Percentiles rank a stretch among this genome's conserved stretches.
phyloP scores from a whole-genome alignment of 768 basidiomycete genomes.

The Kwoniella dendrophila region DNA sequence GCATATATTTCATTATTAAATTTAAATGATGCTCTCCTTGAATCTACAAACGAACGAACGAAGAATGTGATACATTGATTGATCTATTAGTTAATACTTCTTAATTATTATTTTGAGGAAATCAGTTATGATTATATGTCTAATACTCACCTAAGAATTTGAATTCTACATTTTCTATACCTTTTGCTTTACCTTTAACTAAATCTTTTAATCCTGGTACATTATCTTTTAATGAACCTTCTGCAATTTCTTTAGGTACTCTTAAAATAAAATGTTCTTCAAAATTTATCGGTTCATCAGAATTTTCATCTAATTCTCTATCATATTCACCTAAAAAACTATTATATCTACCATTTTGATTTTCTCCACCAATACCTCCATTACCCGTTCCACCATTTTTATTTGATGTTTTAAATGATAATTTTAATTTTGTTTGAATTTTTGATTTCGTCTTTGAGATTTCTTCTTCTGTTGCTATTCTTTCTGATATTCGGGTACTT shows the following conservation, averaged over 20 bases:
- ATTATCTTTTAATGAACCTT: constrained; percentile 36
- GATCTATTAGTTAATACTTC: background rate
- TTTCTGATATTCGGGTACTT: constrained; percentile 27
- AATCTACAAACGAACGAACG: constrained; percentile 62
- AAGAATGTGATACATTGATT: no score
- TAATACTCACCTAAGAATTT: constrained; percentile 81
- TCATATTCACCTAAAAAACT: constrained; percentile 90
- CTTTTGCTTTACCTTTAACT: constrained; percentile 70
- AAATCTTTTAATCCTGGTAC: constrained; percentile 67
- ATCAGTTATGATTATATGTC: background rate
- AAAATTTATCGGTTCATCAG: constrained; percentile 84
- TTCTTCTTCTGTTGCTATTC: constrained; percentile 12
- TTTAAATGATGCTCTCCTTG: constrained; percentile 85
- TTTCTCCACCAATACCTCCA: constrained; percentile 21
- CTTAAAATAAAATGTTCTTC: constrained; percentile 96
- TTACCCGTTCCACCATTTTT: no score
- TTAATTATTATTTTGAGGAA: background rate
- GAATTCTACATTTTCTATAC: constrained; percentile 87
- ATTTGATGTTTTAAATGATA: constrained; percentile 33
- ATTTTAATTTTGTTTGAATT: constrained; percentile 30
- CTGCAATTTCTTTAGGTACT: constrained; percentile 71
- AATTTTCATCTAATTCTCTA: constrained; percentile 90
- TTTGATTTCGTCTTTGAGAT: background rate
- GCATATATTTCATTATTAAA: constrained; percentile 77
- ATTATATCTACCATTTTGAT: constrained; percentile 61